A percentile compares a stretch with the other conserved stretches of the same genome.
Evolutionary conservation across 768 basidiomycete genomes (phyloP).

Genomic region (Kwoniella bestiolae): DNA sequence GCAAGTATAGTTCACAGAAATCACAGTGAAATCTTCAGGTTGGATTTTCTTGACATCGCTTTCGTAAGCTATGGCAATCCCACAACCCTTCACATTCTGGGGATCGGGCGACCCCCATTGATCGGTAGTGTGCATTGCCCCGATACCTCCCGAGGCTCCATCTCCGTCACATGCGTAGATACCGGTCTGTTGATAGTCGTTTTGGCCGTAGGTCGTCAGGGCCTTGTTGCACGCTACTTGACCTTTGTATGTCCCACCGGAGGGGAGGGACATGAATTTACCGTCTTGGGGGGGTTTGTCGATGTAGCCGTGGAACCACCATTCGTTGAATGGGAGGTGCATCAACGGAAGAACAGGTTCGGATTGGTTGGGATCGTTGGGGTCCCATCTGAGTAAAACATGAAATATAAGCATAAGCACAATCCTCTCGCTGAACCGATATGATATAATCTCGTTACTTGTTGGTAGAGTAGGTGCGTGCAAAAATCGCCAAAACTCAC

Average conservation of each 20-base stretch:
- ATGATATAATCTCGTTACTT: too few relatives aligned
- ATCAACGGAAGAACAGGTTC: conserved; percentile 48
- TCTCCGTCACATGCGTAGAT: conserved; percentile 50
- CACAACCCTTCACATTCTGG: conserved; percentile 51
- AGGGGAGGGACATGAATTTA: conserved; percentile 46
- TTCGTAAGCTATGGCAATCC: conserved; percentile 49
- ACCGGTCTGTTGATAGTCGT: conserved; percentile 35
- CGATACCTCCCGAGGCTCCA: conserved; percentile 37
- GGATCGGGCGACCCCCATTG: conserved; percentile 38
- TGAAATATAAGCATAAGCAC: background rate
- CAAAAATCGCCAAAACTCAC: conserved; percentile 28
- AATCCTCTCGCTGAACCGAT: background rate
- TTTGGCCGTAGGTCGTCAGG: conserved; percentile 37
- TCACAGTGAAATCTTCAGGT: conserved; percentile 49
- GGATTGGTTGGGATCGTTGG: conserved; percentile 46
- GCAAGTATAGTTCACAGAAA: conserved; percentile 45
- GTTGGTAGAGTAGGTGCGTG: background rate
- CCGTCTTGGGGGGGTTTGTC: conserved; percentile 46
- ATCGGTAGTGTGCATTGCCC: conserved; percentile 54
- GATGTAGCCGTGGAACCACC: conserved; percentile 57
- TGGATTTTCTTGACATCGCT: conserved; percentile 41
- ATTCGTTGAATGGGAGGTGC: conserved; percentile 45
- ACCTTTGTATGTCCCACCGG: conserved; percentile 48
- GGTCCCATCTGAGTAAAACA: conserved; percentile 33
- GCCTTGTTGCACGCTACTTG: conserved; percentile 52